phyloP scores from a whole-genome alignment of 2,329 filamentous ascomycete species.

The Ilyonectria mors-panacis region DNA sequence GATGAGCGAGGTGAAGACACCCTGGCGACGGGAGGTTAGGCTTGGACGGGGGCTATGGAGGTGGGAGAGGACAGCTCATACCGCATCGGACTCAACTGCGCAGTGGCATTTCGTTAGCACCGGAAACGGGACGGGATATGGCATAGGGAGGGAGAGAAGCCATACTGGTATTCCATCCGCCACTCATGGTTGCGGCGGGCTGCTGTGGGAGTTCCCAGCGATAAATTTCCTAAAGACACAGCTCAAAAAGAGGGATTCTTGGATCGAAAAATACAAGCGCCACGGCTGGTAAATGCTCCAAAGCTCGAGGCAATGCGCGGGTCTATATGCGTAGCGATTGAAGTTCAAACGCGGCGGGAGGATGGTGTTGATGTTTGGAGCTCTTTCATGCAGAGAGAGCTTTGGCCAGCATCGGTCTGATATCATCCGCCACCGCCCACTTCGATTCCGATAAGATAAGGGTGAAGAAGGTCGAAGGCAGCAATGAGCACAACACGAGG shows the following conservation, averaged over 20 bases:
- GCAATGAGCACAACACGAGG: slow-evolving; percentile 25
- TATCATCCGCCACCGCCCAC: slow-evolving; percentile 42
- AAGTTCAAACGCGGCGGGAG: not conserved
- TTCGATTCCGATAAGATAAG: slow-evolving; percentile 46
- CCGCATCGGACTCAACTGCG: slow-evolving; percentile 91
- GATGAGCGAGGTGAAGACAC: slow-evolving; percentile 97
- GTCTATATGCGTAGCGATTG: slow-evolving; percentile 8
- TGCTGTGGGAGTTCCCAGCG: slow-evolving; percentile 8
- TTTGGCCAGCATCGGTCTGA: slow-evolving; percentile 39
- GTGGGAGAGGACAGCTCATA: slow-evolving; percentile 56
- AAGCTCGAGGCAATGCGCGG: slow-evolving; percentile 1
- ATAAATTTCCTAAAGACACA: not conserved
- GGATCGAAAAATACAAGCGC: not conserved
- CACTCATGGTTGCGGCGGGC: slow-evolving; percentile 69
- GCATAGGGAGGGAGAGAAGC: not conserved
- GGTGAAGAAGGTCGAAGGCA: slow-evolving; percentile 34
- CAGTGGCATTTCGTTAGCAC: slow-evolving; percentile 24
- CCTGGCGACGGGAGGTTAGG: slow-evolving; percentile 63
- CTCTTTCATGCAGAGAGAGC: slow-evolving; percentile 17
- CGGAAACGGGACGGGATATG: not conserved
- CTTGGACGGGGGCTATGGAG: slow-evolving; percentile 8
- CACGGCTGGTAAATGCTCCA: not conserved
- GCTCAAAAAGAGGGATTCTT: not conserved
- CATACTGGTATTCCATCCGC: slow-evolving; percentile 93
- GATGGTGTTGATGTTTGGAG: slow-evolving; percentile 30